Base-by-base conservation (phyloP, 768 basidiomycete genomes). In the Russula brevipes region DNA sequence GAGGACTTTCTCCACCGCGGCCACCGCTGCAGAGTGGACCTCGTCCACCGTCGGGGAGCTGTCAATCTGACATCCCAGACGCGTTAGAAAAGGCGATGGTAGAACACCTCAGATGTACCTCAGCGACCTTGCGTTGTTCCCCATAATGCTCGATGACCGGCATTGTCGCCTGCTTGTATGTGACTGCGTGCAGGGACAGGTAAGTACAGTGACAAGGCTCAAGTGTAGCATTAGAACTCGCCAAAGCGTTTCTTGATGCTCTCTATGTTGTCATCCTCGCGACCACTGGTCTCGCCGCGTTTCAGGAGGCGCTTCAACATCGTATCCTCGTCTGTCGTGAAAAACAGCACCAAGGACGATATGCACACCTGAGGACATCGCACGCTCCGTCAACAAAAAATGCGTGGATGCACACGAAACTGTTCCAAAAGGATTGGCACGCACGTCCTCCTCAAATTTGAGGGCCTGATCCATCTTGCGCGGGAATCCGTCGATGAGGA, bases 401-500 rank as follows among this genome's bases (percentile, higher is more conserved):
- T 38, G 36, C 5, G 11, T n/a, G 52, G 11, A 38, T 24, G 35
- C 16, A 11, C 31, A 5, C 4, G 8, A 11, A 35, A 8, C 33
- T 7, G 12, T 14, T 24, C 24, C 30, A 7, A 19, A 30, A 50
- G 16, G 8, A 46, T n/a, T 24, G 1, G 9, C 4, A 74, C 82
- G 59, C 68, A 94, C 96, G 52, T 85, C 80, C 68, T 89, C 79
- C 70, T 98, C 96, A 71, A 98, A 99, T 73, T 86, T 86, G 70
- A 87, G 64, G 0, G 95, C 96, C 76, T 99, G 97, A 73, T 99
- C 97, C 94, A 98, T 94, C 80, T 98, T 94, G 64, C 96, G 84
- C 59, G 96, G 97, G 76, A 98, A 98, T 1, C 96, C 97, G 66
- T 99, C 96, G 65, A 99, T 87, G 69, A 98, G 80, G 80, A 98